Evolutionary conservation across 75 land plant species (phyloP).

Genomic region (Isoetes taiwanensis): DNA sequence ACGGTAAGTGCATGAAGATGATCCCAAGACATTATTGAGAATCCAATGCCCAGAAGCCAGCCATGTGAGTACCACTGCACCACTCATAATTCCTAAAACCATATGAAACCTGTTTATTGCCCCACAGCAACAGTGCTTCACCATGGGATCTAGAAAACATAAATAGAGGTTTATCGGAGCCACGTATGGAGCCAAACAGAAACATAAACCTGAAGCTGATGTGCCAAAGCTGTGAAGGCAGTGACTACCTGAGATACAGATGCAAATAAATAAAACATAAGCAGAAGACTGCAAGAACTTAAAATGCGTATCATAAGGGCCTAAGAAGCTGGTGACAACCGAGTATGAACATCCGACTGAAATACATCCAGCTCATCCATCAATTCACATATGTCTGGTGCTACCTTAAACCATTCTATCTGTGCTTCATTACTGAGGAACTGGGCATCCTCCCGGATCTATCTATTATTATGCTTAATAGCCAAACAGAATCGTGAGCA

Average conservation of each 20-base stretch:
- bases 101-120: conserved; percentile 42
- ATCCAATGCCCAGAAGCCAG: conserved; percentile 90
- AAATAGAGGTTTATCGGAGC: conserved; percentile 24
- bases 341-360: no score
- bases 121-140: conserved; percentile 52
- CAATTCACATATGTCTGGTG: no score
- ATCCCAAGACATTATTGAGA: conserved; percentile 83
- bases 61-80: conserved; percentile 44
- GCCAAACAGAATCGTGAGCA: no score
- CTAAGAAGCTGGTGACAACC: no score
- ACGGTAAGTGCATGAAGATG: conserved; percentile 50
- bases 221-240: conserved; percentile 60
- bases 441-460: no score
- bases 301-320: conserved; percentile 87
- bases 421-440: no score
- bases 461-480: no score
- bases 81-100: conserved; percentile 29
- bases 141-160: conserved; percentile 46
- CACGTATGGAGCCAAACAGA: conserved; percentile 64
- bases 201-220: conserved; percentile 54
- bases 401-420: no score
- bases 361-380: no score
- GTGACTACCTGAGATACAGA: conserved; percentile 76
- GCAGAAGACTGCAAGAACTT: conserved; percentile 68
- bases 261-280: conserved; percentile 89